phyloP scores from a whole-genome alignment of 2,329 filamentous ascomycete genomes.

The Blastomyces parvus region DNA sequence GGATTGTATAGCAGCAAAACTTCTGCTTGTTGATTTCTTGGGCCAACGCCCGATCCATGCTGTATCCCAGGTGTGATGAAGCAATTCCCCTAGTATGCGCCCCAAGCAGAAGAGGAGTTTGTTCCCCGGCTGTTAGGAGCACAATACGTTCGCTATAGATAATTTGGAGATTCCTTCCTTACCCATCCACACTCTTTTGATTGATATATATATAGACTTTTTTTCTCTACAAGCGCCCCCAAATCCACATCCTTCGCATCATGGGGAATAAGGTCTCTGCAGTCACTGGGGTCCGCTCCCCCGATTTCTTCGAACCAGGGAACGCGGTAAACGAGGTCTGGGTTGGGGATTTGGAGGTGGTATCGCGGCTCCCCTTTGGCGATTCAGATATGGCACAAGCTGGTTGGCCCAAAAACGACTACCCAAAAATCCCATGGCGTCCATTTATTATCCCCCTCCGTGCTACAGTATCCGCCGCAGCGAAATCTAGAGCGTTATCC shows the following conservation, averaged over 20 bases:
- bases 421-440: constrained; percentile 33
- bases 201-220: neutral
- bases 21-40: neutral
- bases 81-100: neutral
- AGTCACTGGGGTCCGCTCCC: constrained; percentile 27
- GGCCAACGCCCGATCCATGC: neutral
- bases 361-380: constrained; percentile 32
- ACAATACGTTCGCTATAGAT: neutral
- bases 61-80: neutral
- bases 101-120: neutral
- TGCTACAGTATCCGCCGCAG: constrained; percentile 7
- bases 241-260: constrained; percentile 4
- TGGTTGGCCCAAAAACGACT: constrained; percentile 25
- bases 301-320: constrained; percentile 27
- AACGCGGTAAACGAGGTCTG: constrained; percentile 34
- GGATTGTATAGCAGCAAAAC: neutral
- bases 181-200: neutral
- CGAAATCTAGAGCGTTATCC: constrained; percentile 4
- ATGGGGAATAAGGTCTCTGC: constrained; percentile 32
- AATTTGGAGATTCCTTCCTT: neutral
- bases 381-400: constrained; percentile 32
- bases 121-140: neutral
- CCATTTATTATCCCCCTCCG: constrained; percentile 32
- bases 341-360: constrained; percentile 29
- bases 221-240: neutral